Evolutionary conservation across 257 asterid genomes (phyloP).

Genomic region (Paulownia fortunei): DNA sequence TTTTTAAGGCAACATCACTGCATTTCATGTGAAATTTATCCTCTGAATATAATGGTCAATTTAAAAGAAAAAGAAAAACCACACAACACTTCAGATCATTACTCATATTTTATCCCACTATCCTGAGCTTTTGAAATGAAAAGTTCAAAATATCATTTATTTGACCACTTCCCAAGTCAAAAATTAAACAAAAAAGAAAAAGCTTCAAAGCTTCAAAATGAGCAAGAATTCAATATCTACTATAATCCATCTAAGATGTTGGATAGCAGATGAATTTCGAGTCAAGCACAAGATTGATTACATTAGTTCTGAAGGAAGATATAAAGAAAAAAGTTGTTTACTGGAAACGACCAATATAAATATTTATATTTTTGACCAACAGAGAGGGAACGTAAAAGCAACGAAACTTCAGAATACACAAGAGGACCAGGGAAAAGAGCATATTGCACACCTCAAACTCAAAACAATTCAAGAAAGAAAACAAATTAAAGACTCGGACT

Average conservation of each 20-base stretch:
- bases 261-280: not conserved
- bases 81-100: not conserved
- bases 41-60: not conserved
- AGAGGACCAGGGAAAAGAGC: not conserved
- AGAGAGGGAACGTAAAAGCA: not conserved
- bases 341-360: not conserved
- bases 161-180: not conserved
- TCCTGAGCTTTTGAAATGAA: constrained; percentile 15
- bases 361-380: not conserved
- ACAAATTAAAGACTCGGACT: not conserved
- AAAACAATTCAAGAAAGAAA: constrained; percentile 7
- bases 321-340: not conserved
- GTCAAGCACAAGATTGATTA: not conserved
- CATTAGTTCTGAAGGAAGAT: not conserved
- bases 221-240: not conserved
- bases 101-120: not conserved
- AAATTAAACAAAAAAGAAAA: not conserved
- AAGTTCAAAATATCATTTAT: not conserved
- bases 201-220: constrained; percentile 1
- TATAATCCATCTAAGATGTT: not conserved
- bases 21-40: not conserved
- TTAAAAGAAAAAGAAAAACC: not conserved
- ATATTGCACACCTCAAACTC: not conserved
- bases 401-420: not conserved
- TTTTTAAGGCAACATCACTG: not conserved